Percentiles rank a stretch among this genome's conserved stretches.
These are phyloP conservation scores for Zygosaccharomyces lentus DNA, from an alignment of 805 yeast species.

Conservation along the genomic window DNA sequence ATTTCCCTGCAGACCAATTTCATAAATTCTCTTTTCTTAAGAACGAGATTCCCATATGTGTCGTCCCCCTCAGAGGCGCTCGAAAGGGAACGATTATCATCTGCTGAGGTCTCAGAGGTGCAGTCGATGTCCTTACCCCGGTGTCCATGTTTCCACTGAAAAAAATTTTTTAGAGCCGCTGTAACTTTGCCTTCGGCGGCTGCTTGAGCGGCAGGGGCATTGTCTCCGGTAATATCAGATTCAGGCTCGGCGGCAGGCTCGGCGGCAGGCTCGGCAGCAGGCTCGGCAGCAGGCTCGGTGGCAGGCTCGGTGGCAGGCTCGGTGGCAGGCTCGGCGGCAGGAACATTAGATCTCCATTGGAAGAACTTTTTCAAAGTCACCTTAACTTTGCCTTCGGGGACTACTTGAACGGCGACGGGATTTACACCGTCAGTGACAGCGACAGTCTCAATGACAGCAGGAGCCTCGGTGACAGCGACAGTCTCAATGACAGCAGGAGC, in stretches of 20 bases:
- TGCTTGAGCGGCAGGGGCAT: neutral
- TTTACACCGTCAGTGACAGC: neutral
- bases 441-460: too few species aligned
- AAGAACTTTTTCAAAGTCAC: neutral
- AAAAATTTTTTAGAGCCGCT: neutral
- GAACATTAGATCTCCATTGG: neutral
- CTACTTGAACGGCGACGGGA: neutral
- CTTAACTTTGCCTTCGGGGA: neutral
- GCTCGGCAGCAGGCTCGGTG: too few species aligned
- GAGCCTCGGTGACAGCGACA: too few species aligned
- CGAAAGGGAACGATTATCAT: neutral
- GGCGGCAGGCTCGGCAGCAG: too few species aligned
- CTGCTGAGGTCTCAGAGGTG: neutral
- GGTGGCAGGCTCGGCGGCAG: too few species aligned
- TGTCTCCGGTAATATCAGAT: neutral
- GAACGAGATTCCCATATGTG: neutral
- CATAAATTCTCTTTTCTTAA: neutral
- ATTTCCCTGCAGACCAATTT: neutral
- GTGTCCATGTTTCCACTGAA: neutral
- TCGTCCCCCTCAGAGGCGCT: constrained; percentile 1
- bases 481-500: too few species aligned
- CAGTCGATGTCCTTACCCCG: neutral
- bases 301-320: too few species aligned
- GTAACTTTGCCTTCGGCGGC: neutral
- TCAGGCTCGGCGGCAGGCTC: too few species aligned